Evolutionary conservation across 1,284 basidiomycete genomes (phyloP).

Genomic region (Moesziomyces sp.): DNA sequence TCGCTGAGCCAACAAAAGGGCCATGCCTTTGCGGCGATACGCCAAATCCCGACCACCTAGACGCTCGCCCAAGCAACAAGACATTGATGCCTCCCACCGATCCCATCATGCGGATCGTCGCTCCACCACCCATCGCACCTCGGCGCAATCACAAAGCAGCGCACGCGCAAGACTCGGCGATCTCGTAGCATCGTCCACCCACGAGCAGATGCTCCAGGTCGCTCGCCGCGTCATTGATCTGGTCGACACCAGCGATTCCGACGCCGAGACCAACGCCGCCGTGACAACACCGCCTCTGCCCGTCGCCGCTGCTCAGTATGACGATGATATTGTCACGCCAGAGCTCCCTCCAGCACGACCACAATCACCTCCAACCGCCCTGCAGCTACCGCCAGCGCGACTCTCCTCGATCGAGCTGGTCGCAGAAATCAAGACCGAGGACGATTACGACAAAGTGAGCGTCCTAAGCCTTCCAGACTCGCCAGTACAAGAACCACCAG

Average conservation of each 20-base stretch:
- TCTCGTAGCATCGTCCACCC: slow-evolving; percentile 4
- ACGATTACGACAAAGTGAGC: not conserved
- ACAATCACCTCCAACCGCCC: not conserved
- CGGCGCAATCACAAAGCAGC: not conserved
- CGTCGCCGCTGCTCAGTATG: not conserved
- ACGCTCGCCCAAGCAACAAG: slow-evolving; percentile 2
- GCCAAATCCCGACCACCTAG: slow-evolving; percentile 1
- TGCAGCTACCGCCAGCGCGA: not conserved
- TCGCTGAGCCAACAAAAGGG: slow-evolving; percentile 12
- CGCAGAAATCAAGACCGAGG: not conserved
- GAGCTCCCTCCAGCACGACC: slow-evolving; percentile 13
- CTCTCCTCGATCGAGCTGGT: not conserved
- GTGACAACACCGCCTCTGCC: not conserved
- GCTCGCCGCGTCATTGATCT: slow-evolving; percentile 17
- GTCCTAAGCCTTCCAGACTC: not conserved
- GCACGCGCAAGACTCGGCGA: slow-evolving; percentile 11
- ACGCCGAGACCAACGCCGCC: not conserved
- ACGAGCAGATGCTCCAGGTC: not conserved
- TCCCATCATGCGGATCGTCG: slow-evolving; percentile 2
- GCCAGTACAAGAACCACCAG: slow-evolving; percentile 12
- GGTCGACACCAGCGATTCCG: slow-evolving; percentile 31
- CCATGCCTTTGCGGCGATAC: slow-evolving; percentile 30
- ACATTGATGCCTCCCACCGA: not conserved
- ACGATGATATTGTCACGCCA: slow-evolving; percentile 24
- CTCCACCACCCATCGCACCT: slow-evolving; percentile 4